Conservation (phyloP, 768 basidiomycete genomes). For the Obba rivulosa region DNA sequence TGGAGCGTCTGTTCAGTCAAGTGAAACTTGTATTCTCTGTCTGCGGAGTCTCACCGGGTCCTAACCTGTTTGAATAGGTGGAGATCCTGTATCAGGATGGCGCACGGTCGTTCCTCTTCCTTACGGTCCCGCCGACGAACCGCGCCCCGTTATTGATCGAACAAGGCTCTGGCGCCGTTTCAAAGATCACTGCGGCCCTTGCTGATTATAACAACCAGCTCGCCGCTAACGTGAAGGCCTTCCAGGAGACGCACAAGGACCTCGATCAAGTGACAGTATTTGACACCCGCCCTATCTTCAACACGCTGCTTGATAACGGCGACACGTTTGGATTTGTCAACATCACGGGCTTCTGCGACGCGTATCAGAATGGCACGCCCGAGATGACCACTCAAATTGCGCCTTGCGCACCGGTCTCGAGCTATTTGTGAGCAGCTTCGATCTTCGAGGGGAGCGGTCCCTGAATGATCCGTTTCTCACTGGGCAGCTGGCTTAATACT, state of each 20-base stretch:
- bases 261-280: slow-evolving; percentile 44
- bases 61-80: slow-evolving; percentile 29
- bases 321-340: slow-evolving; percentile 53
- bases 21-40: slow-evolving; percentile 8
- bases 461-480: neutral
- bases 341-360: slow-evolving; percentile 51
- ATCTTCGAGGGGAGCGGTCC: neutral
- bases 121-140: slow-evolving; percentile 34
- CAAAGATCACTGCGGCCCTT: slow-evolving; percentile 30
- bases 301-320: slow-evolving; percentile 49
- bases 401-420: slow-evolving; percentile 58
- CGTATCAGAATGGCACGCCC: slow-evolving; percentile 55
- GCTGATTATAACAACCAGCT: slow-evolving; percentile 50
- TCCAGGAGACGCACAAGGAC: slow-evolving; percentile 36
- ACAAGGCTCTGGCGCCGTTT: slow-evolving; percentile 27
- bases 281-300: slow-evolving; percentile 55
- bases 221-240: slow-evolving; percentile 28
- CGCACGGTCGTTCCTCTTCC: slow-evolving; percentile 31
- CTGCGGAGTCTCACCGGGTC: slow-evolving; percentile 17
- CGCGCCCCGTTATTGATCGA: slow-evolving; percentile 34
- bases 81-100: slow-evolving; percentile 43
- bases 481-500: slow-evolving; percentile 51
- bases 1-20: slow-evolving; percentile 30
- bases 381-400: slow-evolving; percentile 45
- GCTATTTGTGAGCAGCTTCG: slow-evolving; percentile 47